Conservation (phyloP, 148 eudicot species). For the Limonium bicolor region DNA sequence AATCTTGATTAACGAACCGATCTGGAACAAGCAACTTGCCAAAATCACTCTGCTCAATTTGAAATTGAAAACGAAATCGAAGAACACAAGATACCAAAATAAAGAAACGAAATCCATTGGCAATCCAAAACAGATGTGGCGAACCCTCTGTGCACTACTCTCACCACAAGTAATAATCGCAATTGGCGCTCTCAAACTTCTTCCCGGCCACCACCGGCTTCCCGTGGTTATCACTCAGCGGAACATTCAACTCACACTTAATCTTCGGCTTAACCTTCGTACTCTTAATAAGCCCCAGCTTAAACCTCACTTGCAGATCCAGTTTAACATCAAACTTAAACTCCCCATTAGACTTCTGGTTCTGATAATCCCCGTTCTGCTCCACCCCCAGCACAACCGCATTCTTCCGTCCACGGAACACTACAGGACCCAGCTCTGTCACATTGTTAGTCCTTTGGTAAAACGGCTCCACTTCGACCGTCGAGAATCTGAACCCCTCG, state of each 20-base stretch:
- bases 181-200: conserved; percentile 18
- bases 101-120: too few relatives aligned
- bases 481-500: conserved; percentile 23
- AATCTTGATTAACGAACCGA: too few relatives aligned
- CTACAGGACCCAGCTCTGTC: conserved; percentile 9
- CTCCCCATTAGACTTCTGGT: conserved; percentile 17
- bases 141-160: too few relatives aligned
- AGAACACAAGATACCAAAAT: too few relatives aligned
- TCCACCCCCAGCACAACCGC: conserved; percentile 8
- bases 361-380: conserved; percentile 9
- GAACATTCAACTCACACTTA: conserved; percentile 37
- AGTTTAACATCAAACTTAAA: conserved; percentile 35
- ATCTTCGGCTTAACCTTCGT: conserved; percentile 9
- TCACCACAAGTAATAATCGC: conserved; percentile 15
- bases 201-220: conserved; percentile 13
- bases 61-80: too few relatives aligned
- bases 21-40: too few relatives aligned
- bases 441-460: conserved; percentile 41
- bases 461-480: conserved; percentile 9
- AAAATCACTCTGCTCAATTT: too few relatives aligned
- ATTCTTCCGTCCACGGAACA: conserved; percentile 18
- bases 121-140: too few relatives aligned
- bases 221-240: conserved; percentile 15
- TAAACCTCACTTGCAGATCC: conserved; percentile 19
- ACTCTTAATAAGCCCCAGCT: conserved; percentile 20